These are phyloP conservation scores for Collybia sordida DNA, from an alignment of 768 basidiomycete species.

Conservation along the genomic window DNA sequence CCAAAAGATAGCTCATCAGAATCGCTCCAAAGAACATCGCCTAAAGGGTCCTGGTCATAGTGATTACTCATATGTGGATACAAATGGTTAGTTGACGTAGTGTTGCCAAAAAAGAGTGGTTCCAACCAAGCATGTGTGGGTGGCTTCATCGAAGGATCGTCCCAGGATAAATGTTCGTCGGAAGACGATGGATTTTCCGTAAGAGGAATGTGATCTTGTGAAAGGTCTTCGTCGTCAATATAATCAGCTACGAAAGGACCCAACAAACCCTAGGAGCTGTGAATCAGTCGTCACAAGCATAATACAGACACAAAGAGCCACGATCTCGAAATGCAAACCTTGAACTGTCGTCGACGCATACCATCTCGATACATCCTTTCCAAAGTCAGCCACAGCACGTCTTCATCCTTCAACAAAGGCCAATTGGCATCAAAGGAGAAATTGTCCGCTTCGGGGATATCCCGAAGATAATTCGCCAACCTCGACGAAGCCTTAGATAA, in stretches of 20 bases:
- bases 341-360: constrained; percentile 42
- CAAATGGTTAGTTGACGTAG: constrained; percentile 6
- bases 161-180: constrained; percentile 11
- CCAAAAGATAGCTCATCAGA: constrained; percentile 7
- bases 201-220: constrained; percentile 8
- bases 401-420: constrained; percentile 28
- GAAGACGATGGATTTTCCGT: constrained; percentile 2
- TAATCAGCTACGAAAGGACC: constrained; percentile 8
- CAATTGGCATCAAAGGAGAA: not conserved
- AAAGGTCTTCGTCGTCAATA: constrained; percentile 19
- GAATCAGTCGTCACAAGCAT: too few species aligned
- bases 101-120: constrained; percentile 1
- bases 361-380: constrained; percentile 42
- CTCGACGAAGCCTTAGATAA: constrained; percentile 23
- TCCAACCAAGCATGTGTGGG: constrained; percentile 1
- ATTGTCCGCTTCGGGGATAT: constrained; percentile 12
- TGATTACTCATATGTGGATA: constrained; percentile 5
- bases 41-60: constrained; percentile 3
- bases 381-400: constrained; percentile 39
- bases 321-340: constrained; percentile 33
- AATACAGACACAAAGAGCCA: too few species aligned
- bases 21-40: constrained; percentile 8
- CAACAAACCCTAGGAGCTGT: constrained; percentile 8
- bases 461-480: constrained; percentile 22
- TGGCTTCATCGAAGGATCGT: constrained; percentile 9